These are phyloP conservation scores for Schoenoplectus tabernaemontani DNA, from an alignment of 202 grass and related monocot genomes.

Conservation along the genomic window DNA sequence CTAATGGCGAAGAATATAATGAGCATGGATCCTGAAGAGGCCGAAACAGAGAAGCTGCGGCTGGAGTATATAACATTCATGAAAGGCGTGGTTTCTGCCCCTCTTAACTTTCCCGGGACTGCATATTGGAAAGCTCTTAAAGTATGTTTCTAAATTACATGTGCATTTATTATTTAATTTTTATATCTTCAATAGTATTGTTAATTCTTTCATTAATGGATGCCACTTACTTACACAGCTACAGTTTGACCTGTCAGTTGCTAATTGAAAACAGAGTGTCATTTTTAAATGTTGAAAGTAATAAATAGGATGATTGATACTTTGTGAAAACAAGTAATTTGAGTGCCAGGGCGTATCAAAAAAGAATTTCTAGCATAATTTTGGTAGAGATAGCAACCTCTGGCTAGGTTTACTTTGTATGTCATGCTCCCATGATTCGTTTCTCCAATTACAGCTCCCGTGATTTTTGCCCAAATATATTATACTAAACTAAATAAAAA, in stretches of 20 bases:
- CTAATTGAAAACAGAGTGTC: neutral
- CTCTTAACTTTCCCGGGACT: conserved; percentile 90
- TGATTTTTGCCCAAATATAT: neutral
- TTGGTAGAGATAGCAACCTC: neutral
- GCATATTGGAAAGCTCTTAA: conserved; percentile 97
- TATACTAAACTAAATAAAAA: conserved; percentile 12
- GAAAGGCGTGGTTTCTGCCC: conserved; percentile 90
- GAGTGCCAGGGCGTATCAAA: neutral
- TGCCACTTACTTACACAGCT: too few relatives aligned
- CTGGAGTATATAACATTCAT: conserved; percentile 98
- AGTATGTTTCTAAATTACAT: conserved; percentile 28
- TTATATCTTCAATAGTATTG: neutral
- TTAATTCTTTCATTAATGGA: neutral
- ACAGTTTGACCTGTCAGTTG: neutral
- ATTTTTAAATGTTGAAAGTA: neutral
- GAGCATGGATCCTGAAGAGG: conserved; percentile 82
- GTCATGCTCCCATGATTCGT: conserved; percentile 1
- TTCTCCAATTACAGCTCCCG: neutral
- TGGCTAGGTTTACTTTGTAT: neutral
- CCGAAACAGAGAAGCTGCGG: conserved; percentile 77
- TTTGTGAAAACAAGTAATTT: neutral
- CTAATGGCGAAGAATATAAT: conserved; percentile 99
- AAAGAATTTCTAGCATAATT: neutral
- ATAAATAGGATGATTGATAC: neutral
- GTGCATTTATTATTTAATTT: neutral